These are phyloP conservation scores for Niveomyces coronatus DNA, from an alignment of 2,329 filamentous ascomycete species.

Conservation along the genomic window DNA sequence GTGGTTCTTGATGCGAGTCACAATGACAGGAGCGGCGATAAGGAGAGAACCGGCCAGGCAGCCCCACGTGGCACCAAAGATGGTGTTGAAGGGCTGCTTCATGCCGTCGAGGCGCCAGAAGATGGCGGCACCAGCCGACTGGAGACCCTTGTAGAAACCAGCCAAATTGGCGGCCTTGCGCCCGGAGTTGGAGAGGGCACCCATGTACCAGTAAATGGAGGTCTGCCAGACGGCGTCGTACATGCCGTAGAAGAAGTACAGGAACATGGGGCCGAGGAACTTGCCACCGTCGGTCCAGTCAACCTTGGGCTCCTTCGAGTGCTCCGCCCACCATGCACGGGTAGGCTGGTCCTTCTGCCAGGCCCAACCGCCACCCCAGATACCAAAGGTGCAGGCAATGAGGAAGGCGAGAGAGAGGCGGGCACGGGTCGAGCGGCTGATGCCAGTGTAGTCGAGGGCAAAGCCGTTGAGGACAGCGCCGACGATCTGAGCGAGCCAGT, in stretches of 20 bases:
- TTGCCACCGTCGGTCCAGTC: constrained; percentile 23
- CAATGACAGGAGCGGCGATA: constrained; percentile 69
- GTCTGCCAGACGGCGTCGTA: constrained; percentile 59
- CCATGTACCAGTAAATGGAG: constrained; percentile 66
- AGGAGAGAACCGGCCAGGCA: constrained; percentile 64
- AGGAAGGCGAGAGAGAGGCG: constrained; percentile 34
- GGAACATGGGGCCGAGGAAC: constrained; percentile 52
- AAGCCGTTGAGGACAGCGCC: constrained; percentile 38
- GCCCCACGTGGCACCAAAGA: constrained; percentile 66
- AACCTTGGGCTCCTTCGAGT: constrained; percentile 34
- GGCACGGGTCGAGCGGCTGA: constrained; percentile 36
- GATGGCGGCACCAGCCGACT: constrained; percentile 75
- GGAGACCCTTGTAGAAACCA: constrained; percentile 77
- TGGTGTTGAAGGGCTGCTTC: constrained; percentile 53
- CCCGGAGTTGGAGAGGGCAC: constrained; percentile 81
- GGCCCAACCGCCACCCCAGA: constrained; percentile 50
- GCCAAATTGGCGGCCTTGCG: constrained; percentile 88
- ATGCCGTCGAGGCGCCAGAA: constrained; percentile 60
- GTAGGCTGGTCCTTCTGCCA: constrained; percentile 50
- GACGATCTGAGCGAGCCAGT: constrained; percentile 47
- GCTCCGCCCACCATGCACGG: constrained; percentile 24
- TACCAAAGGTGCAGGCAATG: constrained; percentile 37
- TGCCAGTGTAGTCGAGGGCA: constrained; percentile 30
- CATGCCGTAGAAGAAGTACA: constrained; percentile 64
- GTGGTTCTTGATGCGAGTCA: constrained; percentile 71